Evolutionary conservation across 345 rosid species (phyloP), one percentile per base, ranked within the genome.

Genomic region (Cardamine resedifolia): DNA sequence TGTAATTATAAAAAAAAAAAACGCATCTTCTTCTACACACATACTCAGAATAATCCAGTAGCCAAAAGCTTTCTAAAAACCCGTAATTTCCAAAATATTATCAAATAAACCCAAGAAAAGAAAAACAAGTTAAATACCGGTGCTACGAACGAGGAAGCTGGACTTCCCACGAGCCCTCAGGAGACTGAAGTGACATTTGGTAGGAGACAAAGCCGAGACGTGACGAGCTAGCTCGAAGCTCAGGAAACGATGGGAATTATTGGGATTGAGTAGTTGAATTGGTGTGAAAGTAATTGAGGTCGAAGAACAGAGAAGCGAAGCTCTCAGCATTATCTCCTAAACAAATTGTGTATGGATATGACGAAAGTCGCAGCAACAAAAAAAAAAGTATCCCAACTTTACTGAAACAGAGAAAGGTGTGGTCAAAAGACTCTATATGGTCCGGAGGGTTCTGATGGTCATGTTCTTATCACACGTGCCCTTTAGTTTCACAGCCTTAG

Each of bases 251-350:
- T 1, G 52, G 34, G 58, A 70, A 31, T 10, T 4, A 12, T 15
- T 72, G 30, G 67, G 55, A 34, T 31, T 33, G 60, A 53, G 44
- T 20, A 53, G 21, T 56, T 44, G 64, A 55, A 59, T 2, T 41
- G 83, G 76, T 7, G 78, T 21, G 28, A 71, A 53, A 69, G 80
- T 71, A 34, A 72, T 9, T 31, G 88, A 66, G 56, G 72, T 34
- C 4, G 85, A 80, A 18, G 84, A 79, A 69, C 81, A 80, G 27
- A 83, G 81, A 66, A 83, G 69, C 30, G 85, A 72, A 77, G 80
- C 68, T 41, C 71, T 18, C 70, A 65, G 78, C 91, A 88, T 85
- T 84, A 30, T 76, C 55, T 70, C n/a, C 23, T 45, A 14, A 0
- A 20, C 62, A 47, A 33, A 33, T 34, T 7, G 15, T 55, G 63